Evolutionary conservation across 257 asterid genomes (phyloP), one percentile per base, ranked within the genome.

Genomic region (Solanum lignicaule): DNA sequence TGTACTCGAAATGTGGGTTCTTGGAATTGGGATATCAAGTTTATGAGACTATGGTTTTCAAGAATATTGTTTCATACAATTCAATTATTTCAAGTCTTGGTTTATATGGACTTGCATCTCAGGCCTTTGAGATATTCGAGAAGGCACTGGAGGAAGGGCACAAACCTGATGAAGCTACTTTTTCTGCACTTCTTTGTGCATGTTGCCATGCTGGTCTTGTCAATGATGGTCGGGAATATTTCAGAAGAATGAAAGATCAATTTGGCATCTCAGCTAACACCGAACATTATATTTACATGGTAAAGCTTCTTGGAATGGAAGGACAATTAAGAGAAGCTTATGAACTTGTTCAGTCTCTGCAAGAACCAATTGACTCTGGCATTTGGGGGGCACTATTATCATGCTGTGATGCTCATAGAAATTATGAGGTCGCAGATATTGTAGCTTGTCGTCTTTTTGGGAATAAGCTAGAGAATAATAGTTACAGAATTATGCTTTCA

Each of bases 1-100:
- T 94, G 98, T 95, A 95, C 69, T 93, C 97, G 0, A 97, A 97
- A 93, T 95, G 98, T 66, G 98, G 99, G 38, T 95, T 94, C 92
- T 89, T 97, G 93, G 94, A 91, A 7, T 82, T 78, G 88, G 94
- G 94, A 58, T 83, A 92, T 32, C 90, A n/a, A 43, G 94, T 95
- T 87, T 94, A 94, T 83, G 87, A 89, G 20, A 82, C 52, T 83
- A 94, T 91, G 98, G 92, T 92, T 9, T 85, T n/a, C 29, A 92
- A 91, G 88, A 97, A 92, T 58, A 84, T 93, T 2, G 88, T 95
- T 48, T 89, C 95, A 0, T 94, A 92, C 92, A 95, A 97, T 85
- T 91, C 94, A 38, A 33, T 93, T 88, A 95, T 95, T 23, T 91
- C 91, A 5, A 88, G 93, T 71, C 94, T 95, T 31, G 99, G 97